A percentile compares a stretch with the other conserved stretches of the same genome.
These are phyloP conservation scores for Schizopora paradoxa DNA, from an alignment of 1,284 basidiomycete species.

Conservation along the genomic window DNA sequence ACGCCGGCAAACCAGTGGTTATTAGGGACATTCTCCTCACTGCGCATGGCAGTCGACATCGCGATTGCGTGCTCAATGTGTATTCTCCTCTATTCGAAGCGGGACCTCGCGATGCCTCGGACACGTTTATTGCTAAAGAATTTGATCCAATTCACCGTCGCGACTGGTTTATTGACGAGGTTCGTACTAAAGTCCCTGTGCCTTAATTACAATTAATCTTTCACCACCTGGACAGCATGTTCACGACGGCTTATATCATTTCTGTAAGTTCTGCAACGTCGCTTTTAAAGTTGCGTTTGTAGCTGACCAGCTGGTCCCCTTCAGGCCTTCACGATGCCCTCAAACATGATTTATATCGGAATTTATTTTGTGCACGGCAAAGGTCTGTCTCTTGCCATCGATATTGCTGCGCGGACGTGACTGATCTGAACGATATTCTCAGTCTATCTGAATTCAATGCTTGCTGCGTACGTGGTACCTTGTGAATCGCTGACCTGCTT, in stretches of 20 bases:
- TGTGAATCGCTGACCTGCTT: too few relatives aligned
- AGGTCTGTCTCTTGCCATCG: background rate
- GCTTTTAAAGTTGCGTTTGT: background rate
- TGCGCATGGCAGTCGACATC: background rate
- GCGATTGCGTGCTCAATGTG: constrained; percentile 1
- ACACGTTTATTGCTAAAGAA: background rate
- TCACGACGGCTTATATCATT: background rate
- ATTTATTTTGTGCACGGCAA: constrained; percentile 2
- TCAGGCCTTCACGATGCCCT: background rate
- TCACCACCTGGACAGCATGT: background rate
- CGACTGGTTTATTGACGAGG: background rate
- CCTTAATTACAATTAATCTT: background rate
- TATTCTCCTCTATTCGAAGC: background rate
- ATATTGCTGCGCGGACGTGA: too few relatives aligned
- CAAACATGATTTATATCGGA: background rate
- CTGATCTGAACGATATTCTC: background rate
- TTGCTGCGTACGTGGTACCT: background rate
- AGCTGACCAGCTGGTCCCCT: background rate
- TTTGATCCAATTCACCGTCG: background rate
- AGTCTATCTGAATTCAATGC: background rate
- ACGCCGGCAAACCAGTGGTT: background rate
- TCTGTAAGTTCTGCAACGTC: background rate
- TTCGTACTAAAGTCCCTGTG: background rate
- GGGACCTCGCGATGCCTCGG: background rate
- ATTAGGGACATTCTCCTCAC: background rate